Base-by-base conservation (phyloP, 495 filamentous ascomycete genomes). In the Cryomyces minteri region DNA sequence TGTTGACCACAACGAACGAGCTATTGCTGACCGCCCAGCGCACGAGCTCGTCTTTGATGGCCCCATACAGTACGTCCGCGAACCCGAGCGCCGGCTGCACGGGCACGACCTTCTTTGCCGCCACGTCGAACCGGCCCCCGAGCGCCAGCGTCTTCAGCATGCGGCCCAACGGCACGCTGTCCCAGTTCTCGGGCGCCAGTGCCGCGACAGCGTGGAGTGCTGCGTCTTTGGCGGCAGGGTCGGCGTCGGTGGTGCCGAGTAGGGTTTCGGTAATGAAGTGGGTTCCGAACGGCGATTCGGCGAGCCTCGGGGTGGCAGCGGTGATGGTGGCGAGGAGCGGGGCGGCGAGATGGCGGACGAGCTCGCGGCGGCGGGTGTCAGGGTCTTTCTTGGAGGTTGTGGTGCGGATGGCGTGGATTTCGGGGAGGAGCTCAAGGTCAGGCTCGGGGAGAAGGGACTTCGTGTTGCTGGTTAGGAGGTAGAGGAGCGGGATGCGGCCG, bases 141-240 rank as follows among this genome's bases (percentile, higher is more conserved):
- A 80, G 73, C 29, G 94, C 82, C 1, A 99, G 71, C 0, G 79
- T 79, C 63, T 93, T 95, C 49, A 94, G 72, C 77, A 94, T 81
- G 42, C 82, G 76, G n/a, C 84, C 83, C 2, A 77, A 79, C 46
- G 74, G 70, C 3, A 84, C 65, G 0, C 71, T 70, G 44, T 66
- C 62, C 14, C 80, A 72, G 52, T 83, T 67, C 42, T 76, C 76
- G 42, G 67, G 70, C 11, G 80, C 77, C 6, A 81, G 74, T 5
- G 66, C 62, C 4, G 87, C 86, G 36, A 96, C 65, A 7, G 82
- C 81, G 28, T 70, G 57, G 48, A 93, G 59, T 10, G 83, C 84
- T 11, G 66, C 64, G 12, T 60, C 61, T 64, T 86, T 88, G 54
- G 82, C 80, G 30, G 81, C 84, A 6, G 70, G 29, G 5, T 43